Conservation (phyloP, 345 rosid genomes). For the Salix udensis region DNA sequence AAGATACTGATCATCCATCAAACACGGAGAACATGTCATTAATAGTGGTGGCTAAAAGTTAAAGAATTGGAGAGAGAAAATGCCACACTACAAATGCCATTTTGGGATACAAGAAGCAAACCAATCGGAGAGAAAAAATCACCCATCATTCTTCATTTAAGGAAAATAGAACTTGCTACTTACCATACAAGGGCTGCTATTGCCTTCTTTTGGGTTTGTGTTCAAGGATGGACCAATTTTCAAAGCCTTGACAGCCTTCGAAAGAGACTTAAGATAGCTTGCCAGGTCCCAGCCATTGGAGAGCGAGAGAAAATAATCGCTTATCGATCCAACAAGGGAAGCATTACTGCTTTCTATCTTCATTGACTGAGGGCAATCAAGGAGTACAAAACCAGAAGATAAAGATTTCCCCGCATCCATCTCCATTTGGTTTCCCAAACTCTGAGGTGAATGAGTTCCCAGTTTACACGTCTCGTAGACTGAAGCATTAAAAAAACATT, state of each 20-base stretch:
- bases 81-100: not conserved
- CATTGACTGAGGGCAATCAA: conserved; percentile 97
- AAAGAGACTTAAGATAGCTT: conserved; percentile 90
- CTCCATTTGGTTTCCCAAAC: conserved; percentile 80
- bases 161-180: conserved; percentile 17
- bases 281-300: conserved; percentile 97
- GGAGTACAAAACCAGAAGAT: conserved; percentile 76
- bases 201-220: conserved; percentile 84
- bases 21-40: not conserved
- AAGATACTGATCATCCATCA: not conserved
- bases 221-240: conserved; percentile 60
- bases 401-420: conserved; percentile 63
- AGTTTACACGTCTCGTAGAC: conserved; percentile 94
- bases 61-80: not conserved
- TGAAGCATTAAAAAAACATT: conserved; percentile 17
- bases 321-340: conserved; percentile 92
- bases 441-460: conserved; percentile 88
- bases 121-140: not conserved
- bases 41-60: not conserved
- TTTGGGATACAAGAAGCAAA: not conserved
- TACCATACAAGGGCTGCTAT: conserved; percentile 69
- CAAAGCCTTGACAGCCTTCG: conserved; percentile 76
- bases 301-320: conserved; percentile 93
- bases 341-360: conserved; percentile 91
- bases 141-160: not conserved